Evolutionary conservation across 805 yeast genomes (phyloP).

Genomic region (Metschnikowia continentalis): DNA sequence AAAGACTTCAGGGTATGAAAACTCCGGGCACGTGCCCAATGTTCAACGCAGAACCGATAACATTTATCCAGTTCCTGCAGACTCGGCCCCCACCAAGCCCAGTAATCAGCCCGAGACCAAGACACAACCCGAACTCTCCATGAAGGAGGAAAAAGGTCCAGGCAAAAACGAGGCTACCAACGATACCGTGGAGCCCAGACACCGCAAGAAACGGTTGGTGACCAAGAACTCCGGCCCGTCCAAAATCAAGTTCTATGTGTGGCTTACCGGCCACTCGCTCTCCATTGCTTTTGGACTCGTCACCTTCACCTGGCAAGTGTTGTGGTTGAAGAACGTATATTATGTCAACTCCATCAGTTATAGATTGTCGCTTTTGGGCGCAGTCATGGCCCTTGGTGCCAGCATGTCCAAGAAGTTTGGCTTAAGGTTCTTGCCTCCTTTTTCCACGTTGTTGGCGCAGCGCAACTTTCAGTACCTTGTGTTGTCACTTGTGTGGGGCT

Average conservation of each 20-base stretch:
- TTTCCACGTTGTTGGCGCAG: slow-evolving; percentile 61
- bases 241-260: slow-evolving; percentile 43
- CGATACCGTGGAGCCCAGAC: slow-evolving; percentile 12
- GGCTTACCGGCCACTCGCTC: slow-evolving; percentile 55
- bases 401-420: slow-evolving; percentile 59
- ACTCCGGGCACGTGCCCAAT: slow-evolving; percentile 4
- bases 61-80: slow-evolving; percentile 3
- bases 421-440: slow-evolving; percentile 52
- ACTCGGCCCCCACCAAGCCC: neutral
- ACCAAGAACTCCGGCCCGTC: slow-evolving; percentile 25
- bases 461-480: slow-evolving; percentile 70
- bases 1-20: neutral
- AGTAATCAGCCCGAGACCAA: slow-evolving; percentile 4
- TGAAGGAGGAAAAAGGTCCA: neutral
- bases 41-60: slow-evolving; percentile 3
- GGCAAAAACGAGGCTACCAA: slow-evolving; percentile 9
- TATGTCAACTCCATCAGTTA: slow-evolving; percentile 50
- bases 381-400: slow-evolving; percentile 46
- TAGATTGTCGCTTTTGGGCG: slow-evolving; percentile 54
- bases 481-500: slow-evolving; percentile 54
- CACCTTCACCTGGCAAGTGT: slow-evolving; percentile 32
- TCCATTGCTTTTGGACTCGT: slow-evolving; percentile 45
- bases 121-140: neutral
- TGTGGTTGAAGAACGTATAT: slow-evolving; percentile 36
- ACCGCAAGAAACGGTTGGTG: slow-evolving; percentile 27